Evolutionary conservation across 106 monocot species (phyloP).

Genomic region (Apostasia shenzhenica): DNA sequence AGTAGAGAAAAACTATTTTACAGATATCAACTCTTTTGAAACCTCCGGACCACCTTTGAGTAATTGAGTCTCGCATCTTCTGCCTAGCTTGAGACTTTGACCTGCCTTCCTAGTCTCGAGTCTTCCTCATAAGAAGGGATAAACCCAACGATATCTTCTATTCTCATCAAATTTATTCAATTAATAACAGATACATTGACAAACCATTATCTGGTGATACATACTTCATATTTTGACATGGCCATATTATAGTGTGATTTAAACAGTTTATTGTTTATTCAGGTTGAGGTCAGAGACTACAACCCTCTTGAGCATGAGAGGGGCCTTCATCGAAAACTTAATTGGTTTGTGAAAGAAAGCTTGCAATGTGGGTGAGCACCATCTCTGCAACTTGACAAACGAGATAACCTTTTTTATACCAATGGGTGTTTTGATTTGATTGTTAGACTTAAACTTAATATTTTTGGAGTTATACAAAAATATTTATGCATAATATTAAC

Average conservation of each 20-base stretch:
- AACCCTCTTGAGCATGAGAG: constrained; percentile 84
- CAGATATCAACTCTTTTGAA: too few species aligned
- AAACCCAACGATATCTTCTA: too few species aligned
- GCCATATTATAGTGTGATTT: not conserved
- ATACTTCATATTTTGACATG: not conserved
- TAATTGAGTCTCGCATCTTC: too few species aligned
- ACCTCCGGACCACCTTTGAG: too few species aligned
- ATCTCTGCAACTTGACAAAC: not conserved
- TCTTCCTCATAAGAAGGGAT: too few species aligned
- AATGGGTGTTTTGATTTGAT: not conserved
- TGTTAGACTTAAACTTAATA: not conserved
- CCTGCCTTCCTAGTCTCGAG: too few species aligned
- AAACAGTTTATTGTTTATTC: constrained; percentile 2
- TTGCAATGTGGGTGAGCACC: constrained; percentile 68
- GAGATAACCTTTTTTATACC: not conserved
- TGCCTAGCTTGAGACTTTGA: too few species aligned
- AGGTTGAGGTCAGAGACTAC: constrained; percentile 71
- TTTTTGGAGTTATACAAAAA: not conserved
- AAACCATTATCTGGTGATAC: not conserved
- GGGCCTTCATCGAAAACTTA: constrained; percentile 63
- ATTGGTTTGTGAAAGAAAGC: constrained; percentile 70
- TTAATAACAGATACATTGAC: too few species aligned
- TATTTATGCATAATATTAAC: not conserved
- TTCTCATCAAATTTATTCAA: too few species aligned
- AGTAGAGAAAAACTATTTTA: too few species aligned